Percentiles rank a stretch among this genome's conserved stretches.
Evolutionary conservation across 2,329 filamentous ascomycete species (phyloP).

Genomic region (Phialophora expanda): DNA sequence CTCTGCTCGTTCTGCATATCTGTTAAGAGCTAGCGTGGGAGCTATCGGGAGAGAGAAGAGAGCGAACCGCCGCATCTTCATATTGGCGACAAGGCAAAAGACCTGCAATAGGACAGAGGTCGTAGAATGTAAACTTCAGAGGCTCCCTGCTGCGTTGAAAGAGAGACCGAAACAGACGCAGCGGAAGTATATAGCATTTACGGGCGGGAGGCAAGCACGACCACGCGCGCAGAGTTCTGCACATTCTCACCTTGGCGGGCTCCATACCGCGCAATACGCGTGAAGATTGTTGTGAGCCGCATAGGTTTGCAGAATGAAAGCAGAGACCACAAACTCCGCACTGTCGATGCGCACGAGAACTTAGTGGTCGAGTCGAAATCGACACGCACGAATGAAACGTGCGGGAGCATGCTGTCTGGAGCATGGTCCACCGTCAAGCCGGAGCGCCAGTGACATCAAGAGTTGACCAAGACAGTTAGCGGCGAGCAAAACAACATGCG

Average conservation of each 20-base stretch:
- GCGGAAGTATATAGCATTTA: constrained; percentile 6
- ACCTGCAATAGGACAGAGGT: neutral
- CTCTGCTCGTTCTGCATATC: constrained; percentile 5
- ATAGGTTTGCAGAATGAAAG: neutral
- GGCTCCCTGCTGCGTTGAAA: neutral
- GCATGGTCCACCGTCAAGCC: neutral
- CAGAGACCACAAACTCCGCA: neutral
- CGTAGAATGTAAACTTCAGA: neutral
- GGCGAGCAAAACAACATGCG: too few species aligned
- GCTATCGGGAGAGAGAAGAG: neutral
- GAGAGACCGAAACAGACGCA: neutral
- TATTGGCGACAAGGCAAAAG: neutral
- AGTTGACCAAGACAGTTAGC: too few species aligned
- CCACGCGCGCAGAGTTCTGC: neutral
- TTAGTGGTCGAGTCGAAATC: too few species aligned
- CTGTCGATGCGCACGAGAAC: too few species aligned
- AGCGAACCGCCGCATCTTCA: neutral
- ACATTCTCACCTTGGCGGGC: neutral
- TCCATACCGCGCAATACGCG: neutral
- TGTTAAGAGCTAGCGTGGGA: neutral
- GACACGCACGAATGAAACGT: neutral
- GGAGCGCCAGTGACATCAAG: neutral
- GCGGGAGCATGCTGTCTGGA: neutral
- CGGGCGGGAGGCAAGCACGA: neutral
- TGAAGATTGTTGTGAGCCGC: neutral